These are phyloP conservation scores for Kalmusia sp. DNA, from an alignment of 2,329 filamentous ascomycete genomes.

Conservation along the genomic window DNA sequence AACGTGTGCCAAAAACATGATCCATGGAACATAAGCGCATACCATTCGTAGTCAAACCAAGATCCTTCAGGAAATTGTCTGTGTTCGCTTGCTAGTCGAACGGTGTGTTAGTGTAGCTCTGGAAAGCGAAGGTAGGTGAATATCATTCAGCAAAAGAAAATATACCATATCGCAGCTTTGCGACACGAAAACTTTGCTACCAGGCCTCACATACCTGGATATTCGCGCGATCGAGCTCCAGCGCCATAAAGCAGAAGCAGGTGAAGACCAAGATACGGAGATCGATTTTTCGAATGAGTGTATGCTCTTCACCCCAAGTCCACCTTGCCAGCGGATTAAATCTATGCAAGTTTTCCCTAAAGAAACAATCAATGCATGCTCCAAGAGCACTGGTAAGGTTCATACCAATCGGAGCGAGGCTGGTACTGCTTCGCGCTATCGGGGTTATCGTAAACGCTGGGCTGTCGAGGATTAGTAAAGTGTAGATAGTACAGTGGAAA, in stretches of 20 bases:
- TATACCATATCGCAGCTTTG: too few relatives aligned
- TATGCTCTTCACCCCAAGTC: constrained; percentile 33
- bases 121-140: too few relatives aligned
- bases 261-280: constrained; percentile 42
- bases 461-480: constrained; percentile 6
- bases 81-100: constrained; percentile 28
- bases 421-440: constrained; percentile 20
- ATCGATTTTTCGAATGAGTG: constrained; percentile 41
- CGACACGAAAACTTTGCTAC: too few relatives aligned
- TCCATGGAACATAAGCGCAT: neutral
- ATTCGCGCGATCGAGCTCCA: constrained; percentile 51
- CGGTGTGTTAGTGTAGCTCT: too few relatives aligned
- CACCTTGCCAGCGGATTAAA: constrained; percentile 31
- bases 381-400: neutral
- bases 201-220: too few relatives aligned
- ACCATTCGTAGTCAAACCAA: constrained; percentile 32
- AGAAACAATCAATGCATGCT: constrained; percentile 24
- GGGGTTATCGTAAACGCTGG: constrained; percentile 20
- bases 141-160: too few relatives aligned
- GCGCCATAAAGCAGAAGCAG: constrained; percentile 57
- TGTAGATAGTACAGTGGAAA: neutral
- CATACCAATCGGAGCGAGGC: constrained; percentile 42
- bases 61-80: constrained; percentile 29
- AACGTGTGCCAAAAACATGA: too few relatives aligned
- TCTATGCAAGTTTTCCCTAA: constrained; percentile 34